Conservation (phyloP, 129 eudicot species). For the Rutidosis leptorrhynchoides region DNA sequence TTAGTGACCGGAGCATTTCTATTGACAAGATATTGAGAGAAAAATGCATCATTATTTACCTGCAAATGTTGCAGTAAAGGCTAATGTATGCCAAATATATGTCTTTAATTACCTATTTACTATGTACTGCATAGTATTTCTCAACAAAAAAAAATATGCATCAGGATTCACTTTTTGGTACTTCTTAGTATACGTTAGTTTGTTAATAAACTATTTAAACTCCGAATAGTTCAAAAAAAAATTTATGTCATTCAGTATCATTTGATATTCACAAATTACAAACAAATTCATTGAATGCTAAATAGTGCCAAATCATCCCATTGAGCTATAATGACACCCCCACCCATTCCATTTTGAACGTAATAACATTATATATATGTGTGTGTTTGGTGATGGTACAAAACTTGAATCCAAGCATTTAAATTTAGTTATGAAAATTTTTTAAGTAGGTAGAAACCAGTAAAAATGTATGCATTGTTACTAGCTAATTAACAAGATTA, state of each 20-base stretch:
- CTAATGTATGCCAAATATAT: constrained; percentile 20
- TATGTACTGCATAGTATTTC: too few species aligned
- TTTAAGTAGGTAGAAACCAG: not conserved
- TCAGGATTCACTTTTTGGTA: too few species aligned
- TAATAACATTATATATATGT: not conserved
- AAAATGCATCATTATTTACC: constrained; percentile 30
- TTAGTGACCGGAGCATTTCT: constrained; percentile 71
- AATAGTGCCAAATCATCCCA: too few species aligned
- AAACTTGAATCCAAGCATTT: not conserved
- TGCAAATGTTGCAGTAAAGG: constrained; percentile 47
- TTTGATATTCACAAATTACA: too few species aligned
- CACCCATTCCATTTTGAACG: not conserved
- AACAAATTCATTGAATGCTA: too few species aligned
- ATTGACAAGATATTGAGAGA: constrained; percentile 23
- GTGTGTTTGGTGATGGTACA: not conserved
- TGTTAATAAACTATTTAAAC: too few species aligned
- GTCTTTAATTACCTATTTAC: not conserved
- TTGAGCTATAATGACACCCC: too few species aligned
- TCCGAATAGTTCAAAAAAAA: too few species aligned
- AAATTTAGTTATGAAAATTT: too few species aligned
- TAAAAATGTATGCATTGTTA: not conserved
- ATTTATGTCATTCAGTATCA: too few species aligned
- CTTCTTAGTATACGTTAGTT: too few species aligned
- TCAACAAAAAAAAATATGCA: too few species aligned
- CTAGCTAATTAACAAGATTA: not conserved